These are phyloP conservation scores for Termitomyces sp. DNA, from an alignment of 768 basidiomycete species.

Conservation along the genomic window DNA sequence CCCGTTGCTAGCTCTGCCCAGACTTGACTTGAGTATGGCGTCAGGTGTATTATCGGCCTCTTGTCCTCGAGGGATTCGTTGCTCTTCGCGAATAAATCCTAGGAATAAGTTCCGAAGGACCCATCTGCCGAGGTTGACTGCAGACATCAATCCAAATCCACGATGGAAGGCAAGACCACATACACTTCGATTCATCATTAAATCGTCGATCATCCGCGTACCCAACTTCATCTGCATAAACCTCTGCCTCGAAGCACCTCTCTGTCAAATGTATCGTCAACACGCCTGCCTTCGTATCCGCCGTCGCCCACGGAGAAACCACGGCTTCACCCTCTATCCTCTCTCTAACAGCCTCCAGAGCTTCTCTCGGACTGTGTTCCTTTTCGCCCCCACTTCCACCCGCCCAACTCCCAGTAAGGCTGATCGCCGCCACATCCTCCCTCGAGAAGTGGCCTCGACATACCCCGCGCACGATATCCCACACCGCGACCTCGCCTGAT, in stretches of 20 bases:
- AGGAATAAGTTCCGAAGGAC: conserved; percentile 81
- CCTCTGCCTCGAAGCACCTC: conserved; percentile 89
- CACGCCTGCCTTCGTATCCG: conserved; percentile 88
- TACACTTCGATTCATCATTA: conserved; percentile 79
- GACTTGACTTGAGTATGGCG: conserved; percentile 18
- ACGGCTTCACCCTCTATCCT: conserved; percentile 95
- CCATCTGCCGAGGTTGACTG: conserved; percentile 94
- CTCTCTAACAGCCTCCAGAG: conserved; percentile 83
- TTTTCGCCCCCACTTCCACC: conserved; percentile 34
- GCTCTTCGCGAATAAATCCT: conserved; percentile 72
- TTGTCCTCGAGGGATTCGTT: conserved; percentile 34
- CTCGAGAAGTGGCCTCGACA: conserved; percentile 71
- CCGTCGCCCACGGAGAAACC: conserved; percentile 77
- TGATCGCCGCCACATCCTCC: conserved; percentile 64
- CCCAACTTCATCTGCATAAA: conserved; percentile 91
- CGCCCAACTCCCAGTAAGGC: conserved; percentile 42
- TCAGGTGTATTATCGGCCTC: conserved; percentile 23
- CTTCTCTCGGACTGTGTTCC: conserved; percentile 73
- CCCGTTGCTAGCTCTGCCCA: conserved; percentile 9
- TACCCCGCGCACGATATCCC: conserved; percentile 80
- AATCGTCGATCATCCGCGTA: conserved; percentile 56
- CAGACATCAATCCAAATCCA: background rate
- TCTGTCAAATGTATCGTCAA: conserved; percentile 87
- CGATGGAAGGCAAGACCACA: conserved; percentile 26
- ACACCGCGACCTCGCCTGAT: conserved; percentile 81